Evolutionary conservation across 2,329 filamentous ascomycete genomes (phyloP), one percentile per base, ranked within the genome.

Genomic region (Bipolaris oryzae): DNA sequence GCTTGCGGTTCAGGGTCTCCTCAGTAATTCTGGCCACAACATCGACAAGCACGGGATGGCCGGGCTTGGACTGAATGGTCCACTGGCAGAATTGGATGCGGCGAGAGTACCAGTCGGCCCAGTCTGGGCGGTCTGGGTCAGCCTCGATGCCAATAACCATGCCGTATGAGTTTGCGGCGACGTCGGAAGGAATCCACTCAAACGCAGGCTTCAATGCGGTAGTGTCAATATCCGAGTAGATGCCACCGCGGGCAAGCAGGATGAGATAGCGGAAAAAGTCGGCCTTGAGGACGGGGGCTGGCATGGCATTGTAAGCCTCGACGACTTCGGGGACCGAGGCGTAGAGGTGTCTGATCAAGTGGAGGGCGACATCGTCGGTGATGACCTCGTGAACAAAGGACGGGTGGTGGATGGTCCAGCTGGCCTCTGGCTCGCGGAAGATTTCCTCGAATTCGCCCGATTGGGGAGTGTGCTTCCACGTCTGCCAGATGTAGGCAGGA

Each of bases 401-500:
- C 0, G 93, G 94, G 75, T 99, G 92, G 69, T 89, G 80, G 65
- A 90, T 84, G 7, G 91, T 89, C 95, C 95, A 99, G 60, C 90
- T 92, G 13, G 91, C 90, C 79, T 98, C 95, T 57, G 92, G 84
- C 44, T 90, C 87, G 60, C 93, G 88, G 73, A 96, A 93, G 18
- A 82, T 79, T 60, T 89, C 86, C 10, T 78, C 78, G 73, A 99
- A 99, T 60, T 90, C 83, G 48, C 86, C 82, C 20, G 91, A 89
- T 1, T 88, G 85, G 0, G 94, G 93, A 0, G 87, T 90, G 71
- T 87, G 89, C 77, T 96, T 97, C 95, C 95, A 99, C 13, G 95
- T 99, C 82, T 99, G 95, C 95, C 95, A 99, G 73, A 99, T 96
- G 81, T 96, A 98, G 54, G 92, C 93, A 3, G 95, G 95, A 76